A percentile compares a stretch with the other conserved stretches of the same genome.
Evolutionary conservation across 2,329 filamentous ascomycete genomes (phyloP).

Genomic region (Cladophialophora chaetospira): DNA sequence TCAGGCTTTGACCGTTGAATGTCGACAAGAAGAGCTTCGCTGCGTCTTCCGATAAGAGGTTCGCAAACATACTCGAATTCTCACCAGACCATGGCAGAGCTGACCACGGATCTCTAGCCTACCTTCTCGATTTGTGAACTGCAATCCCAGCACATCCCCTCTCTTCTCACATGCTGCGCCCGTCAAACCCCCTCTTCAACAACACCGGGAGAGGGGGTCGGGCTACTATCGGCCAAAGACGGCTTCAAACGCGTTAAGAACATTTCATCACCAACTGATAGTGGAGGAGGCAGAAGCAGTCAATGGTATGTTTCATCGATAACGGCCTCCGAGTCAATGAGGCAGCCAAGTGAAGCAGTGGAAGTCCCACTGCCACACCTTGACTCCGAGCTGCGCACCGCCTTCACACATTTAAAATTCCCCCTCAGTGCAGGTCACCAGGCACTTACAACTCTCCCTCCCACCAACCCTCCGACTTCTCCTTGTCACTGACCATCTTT

Average conservation of each 20-base stretch:
- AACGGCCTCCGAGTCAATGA: neutral
- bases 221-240: neutral
- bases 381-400: neutral
- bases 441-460: neutral
- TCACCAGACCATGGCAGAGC: too few species aligned
- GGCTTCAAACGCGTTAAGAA: neutral
- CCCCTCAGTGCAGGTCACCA: slow-evolving; percentile 1
- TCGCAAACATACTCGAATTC: too few species aligned
- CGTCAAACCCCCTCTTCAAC: neutral
- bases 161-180: neutral
- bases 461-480: neutral
- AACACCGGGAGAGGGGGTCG: neutral
- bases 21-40: too few species aligned
- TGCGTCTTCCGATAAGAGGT: too few species aligned
- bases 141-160: too few species aligned
- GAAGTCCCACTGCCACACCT: neutral
- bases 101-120: too few species aligned
- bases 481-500: slow-evolving; percentile 17
- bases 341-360: slow-evolving; percentile 13
- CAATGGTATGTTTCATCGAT: neutral
- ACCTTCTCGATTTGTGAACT: too few species aligned
- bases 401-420: neutral
- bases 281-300: neutral
- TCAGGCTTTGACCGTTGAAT: too few species aligned
- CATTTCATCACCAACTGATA: neutral